Conservation (phyloP, 2,329 filamentous ascomycete genomes). For the Colletotrichum nymphaeae region DNA sequence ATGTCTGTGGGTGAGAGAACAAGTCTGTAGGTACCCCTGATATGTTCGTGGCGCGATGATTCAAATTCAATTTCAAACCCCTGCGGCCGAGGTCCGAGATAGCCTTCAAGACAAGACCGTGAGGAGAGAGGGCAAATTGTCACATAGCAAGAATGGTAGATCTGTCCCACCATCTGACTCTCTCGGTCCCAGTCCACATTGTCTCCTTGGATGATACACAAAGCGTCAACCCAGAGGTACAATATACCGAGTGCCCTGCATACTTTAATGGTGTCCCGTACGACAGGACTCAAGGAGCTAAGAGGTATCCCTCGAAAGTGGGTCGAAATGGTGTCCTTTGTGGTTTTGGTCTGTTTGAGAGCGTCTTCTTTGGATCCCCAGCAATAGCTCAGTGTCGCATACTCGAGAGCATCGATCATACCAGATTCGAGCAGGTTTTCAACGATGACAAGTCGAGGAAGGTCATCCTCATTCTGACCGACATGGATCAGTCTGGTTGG, state of each 20-base stretch:
- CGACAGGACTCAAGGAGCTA: neutral
- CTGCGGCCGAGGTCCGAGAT: neutral
- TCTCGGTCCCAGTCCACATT: constrained; percentile 36
- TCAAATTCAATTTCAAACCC: neutral
- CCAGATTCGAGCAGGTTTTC: neutral
- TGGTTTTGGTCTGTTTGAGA: neutral
- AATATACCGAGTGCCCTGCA: constrained; percentile 35
- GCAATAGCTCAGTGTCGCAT: constrained; percentile 13
- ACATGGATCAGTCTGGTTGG: constrained; percentile 6
- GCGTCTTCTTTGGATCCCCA: constrained; percentile 11
- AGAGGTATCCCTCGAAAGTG: neutral
- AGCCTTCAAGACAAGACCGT: neutral
- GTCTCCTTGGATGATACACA: constrained; percentile 45
- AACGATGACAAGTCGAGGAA: neutral
- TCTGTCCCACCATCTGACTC: neutral
- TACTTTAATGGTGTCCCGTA: neutral
- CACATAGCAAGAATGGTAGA: neutral
- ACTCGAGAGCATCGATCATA: neutral
- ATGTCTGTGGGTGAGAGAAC: neutral
- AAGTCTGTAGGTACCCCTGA: neutral
- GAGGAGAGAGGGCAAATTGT: neutral
- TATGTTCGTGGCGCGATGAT: neutral
- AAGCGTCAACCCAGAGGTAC: constrained; percentile 44
- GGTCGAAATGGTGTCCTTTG: neutral
- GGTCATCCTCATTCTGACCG: neutral